phyloP scores from a whole-genome alignment of 2,329 filamentous ascomycete species.

The Monilinia laxa region DNA sequence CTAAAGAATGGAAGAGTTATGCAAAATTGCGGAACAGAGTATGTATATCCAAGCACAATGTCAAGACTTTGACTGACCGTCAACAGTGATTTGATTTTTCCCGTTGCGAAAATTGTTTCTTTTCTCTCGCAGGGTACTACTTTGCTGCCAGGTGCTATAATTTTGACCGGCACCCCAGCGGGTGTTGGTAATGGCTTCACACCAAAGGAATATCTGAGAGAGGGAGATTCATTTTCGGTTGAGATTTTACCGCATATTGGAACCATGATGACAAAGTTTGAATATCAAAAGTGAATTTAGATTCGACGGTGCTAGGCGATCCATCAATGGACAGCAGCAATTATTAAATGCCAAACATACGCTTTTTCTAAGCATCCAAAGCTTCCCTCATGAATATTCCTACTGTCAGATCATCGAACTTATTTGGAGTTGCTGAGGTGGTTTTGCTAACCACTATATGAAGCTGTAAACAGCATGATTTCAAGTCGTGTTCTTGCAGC shows the following conservation, averaged over 20 bases:
- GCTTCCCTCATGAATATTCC: background rate
- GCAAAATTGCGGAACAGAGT: constrained; percentile 47
- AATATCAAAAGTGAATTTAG: constrained; percentile 38
- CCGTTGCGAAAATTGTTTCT: constrained; percentile 47
- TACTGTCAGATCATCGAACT: background rate
- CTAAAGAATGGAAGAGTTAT: constrained; percentile 51
- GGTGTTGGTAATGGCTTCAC: constrained; percentile 39
- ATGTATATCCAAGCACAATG: constrained; percentile 27
- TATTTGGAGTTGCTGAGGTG: background rate
- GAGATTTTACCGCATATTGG: constrained; percentile 51
- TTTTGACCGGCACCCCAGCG: constrained; percentile 49
- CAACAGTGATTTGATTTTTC: constrained; percentile 48
- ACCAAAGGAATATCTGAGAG: constrained; percentile 46
- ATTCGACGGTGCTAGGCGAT: background rate
- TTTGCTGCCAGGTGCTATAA: constrained; percentile 45
- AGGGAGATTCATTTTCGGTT: constrained; percentile 49
- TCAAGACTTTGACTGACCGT: constrained; percentile 3
- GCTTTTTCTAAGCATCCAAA: background rate
- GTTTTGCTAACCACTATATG: constrained; percentile 7
- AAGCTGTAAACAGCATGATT: constrained; percentile 6
- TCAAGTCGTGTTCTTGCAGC: constrained; percentile 5
- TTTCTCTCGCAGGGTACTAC: constrained; percentile 47
- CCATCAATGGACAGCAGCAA: background rate
- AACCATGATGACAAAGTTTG: constrained; percentile 48
- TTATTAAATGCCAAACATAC: background rate